phyloP scores from a whole-genome alignment of 2,329 filamentous ascomycete species.

The Fusarium xyrophilum region DNA sequence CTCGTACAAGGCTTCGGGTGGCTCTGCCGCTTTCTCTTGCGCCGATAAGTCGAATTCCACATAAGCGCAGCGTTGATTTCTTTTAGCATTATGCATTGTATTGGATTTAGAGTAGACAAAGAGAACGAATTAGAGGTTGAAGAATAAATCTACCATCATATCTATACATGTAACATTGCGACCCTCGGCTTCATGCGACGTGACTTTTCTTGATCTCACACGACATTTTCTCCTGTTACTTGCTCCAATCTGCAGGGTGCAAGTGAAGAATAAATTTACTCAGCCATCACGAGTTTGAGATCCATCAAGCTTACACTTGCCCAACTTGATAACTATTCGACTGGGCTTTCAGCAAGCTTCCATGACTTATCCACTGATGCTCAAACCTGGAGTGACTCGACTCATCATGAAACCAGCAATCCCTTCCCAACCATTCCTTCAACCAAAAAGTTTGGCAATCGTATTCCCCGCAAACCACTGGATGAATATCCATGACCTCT shows the following conservation, averaged over 20 bases:
- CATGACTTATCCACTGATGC: rapidly evolving
- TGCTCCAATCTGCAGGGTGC: neutral
- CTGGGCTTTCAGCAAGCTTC: neutral
- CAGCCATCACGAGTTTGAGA: rapidly evolving
- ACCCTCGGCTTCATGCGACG: neutral
- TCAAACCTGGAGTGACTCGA: neutral
- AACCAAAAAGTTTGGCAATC: neutral
- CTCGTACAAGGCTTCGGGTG: slow-evolving; percentile 46
- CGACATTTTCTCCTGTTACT: neutral
- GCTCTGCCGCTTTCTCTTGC: slow-evolving; percentile 51
- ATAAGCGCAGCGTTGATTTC: neutral
- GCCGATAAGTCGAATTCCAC: slow-evolving; percentile 51
- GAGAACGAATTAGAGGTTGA: neutral
- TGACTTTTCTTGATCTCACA: neutral
- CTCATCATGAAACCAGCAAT: neutral
- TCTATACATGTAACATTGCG: neutral
- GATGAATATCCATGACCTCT: neutral
- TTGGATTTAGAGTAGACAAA: slow-evolving; percentile 3
- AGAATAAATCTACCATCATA: slow-evolving; percentile 1
- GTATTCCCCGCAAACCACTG: neutral
- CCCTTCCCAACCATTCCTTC: neutral
- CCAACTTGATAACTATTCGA: neutral
- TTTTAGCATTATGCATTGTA: neutral
- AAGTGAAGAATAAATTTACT: rapidly evolving
- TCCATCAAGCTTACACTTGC: rapidly evolving